Evolutionary conservation across 2,329 filamentous ascomycete genomes (phyloP).

Genomic region (Purpureocillium takamizusanense): DNA sequence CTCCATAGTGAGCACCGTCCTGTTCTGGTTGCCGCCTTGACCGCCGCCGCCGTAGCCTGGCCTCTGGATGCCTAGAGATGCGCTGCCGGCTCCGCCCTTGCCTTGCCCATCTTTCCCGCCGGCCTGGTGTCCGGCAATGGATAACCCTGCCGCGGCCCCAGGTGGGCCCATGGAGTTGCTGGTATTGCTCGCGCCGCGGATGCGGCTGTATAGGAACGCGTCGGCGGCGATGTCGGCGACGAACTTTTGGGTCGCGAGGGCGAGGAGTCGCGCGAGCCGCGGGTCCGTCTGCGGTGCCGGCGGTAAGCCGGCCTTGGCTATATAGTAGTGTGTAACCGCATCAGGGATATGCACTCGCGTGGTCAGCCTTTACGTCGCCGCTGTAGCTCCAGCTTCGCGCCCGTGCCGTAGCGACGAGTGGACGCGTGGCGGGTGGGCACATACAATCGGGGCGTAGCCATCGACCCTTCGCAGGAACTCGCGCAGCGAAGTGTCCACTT

Average conservation of each 20-base stretch:
- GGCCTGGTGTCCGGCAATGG: conserved; percentile 47
- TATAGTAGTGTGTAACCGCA: conserved; percentile 95
- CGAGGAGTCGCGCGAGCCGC: conserved; percentile 83
- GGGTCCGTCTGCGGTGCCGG: conserved; percentile 85
- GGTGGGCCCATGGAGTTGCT: conserved; percentile 89
- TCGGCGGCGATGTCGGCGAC: conserved; percentile 95
- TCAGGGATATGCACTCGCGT: conserved; percentile 70
- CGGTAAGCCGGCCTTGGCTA: conserved; percentile 89
- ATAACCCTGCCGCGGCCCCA: conserved; percentile 63
- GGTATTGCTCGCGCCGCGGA: conserved; percentile 79
- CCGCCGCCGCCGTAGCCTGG: conserved; percentile 81
- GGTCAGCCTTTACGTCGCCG: too few relatives aligned
- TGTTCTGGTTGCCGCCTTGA: conserved; percentile 77
- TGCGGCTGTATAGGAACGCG: conserved; percentile 94
- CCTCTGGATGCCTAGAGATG: conserved; percentile 63
- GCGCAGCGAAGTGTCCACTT: too few relatives aligned
- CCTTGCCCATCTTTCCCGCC: conserved; percentile 39
- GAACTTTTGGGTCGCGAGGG: conserved; percentile 98
- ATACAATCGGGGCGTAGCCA: too few relatives aligned
- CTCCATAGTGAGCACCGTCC: conserved; percentile 96
- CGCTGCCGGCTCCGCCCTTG: conserved; percentile 25
- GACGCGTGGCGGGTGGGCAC: too few relatives aligned
- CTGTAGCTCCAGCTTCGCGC: too few relatives aligned
- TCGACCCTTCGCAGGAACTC: too few relatives aligned
- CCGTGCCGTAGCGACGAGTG: too few relatives aligned